phyloP scores from a whole-genome alignment of 495 filamentous ascomycete species.

The Podospora australis region DNA sequence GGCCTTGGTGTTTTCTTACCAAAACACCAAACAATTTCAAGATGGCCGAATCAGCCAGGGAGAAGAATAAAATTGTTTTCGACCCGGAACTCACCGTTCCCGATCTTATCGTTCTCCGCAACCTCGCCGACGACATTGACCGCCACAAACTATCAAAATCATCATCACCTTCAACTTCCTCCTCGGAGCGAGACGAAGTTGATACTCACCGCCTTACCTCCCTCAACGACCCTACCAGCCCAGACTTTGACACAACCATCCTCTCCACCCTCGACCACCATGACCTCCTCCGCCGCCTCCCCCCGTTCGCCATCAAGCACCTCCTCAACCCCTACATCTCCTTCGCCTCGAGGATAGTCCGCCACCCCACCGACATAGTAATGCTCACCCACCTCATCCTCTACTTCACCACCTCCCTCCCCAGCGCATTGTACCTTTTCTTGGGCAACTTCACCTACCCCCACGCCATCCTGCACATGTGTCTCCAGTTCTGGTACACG shows the following conservation, averaged over 20 bases:
- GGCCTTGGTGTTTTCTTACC: too few species aligned
- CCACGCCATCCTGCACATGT: constrained; percentile 57
- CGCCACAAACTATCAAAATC: background rate
- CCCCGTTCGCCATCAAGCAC: background rate
- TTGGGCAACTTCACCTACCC: constrained; percentile 56
- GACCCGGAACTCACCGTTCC: background rate
- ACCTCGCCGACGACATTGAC: background rate
- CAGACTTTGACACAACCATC: background rate
- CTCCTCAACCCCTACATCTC: constrained; percentile 13
- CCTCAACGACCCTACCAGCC: background rate
- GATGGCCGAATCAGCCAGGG: too few species aligned
- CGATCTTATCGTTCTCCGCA: background rate
- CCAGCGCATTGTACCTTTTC: constrained; percentile 59
- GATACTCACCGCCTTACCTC: background rate
- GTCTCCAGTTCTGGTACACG: constrained; percentile 56
- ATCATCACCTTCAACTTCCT: background rate
- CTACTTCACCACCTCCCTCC: constrained; percentile 61
- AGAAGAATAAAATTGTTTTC: background rate
- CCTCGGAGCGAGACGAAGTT: background rate
- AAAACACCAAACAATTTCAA: too few species aligned
- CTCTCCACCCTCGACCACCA: background rate
- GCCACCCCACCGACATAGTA: constrained; percentile 43
- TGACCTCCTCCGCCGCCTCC: background rate
- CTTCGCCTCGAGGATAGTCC: constrained; percentile 23
- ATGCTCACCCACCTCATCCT: constrained; percentile 71